Percentiles rank a stretch among this genome's conserved stretches.
These are phyloP conservation scores for Mycena belliarum DNA, from an alignment of 768 basidiomycete genomes.

Conservation along the genomic window DNA sequence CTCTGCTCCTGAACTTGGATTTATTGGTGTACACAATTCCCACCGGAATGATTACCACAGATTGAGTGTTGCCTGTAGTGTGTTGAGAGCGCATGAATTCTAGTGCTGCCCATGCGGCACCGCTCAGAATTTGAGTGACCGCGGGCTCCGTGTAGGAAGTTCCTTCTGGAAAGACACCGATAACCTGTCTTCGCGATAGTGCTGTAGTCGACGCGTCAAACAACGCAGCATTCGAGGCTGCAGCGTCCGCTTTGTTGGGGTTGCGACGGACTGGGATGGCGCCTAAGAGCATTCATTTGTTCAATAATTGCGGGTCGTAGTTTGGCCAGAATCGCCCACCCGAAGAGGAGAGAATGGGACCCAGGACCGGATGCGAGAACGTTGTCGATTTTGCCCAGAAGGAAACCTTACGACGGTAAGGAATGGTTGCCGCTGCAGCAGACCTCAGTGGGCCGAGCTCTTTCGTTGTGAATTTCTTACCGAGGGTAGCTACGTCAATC, in stretches of 20 bases:
- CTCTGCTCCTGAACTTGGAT: conserved; percentile 59
- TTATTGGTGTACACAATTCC: conserved; percentile 73
- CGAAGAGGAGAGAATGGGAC: conserved; percentile 55
- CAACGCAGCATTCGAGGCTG: conserved; percentile 15
- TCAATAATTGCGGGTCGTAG: background rate
- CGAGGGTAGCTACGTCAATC: conserved; percentile 53
- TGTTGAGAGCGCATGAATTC: conserved; percentile 52
- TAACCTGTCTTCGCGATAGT: conserved; percentile 32
- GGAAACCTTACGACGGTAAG: conserved; percentile 56
- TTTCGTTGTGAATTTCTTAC: conserved; percentile 27
- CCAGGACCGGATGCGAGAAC: conserved; percentile 58
- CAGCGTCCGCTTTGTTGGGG: conserved; percentile 40
- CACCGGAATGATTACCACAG: conserved; percentile 56
- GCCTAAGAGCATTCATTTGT: conserved; percentile 24
- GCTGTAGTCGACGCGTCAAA: conserved; percentile 18
- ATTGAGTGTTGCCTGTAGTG: conserved; percentile 22
- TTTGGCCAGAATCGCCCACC: conserved; percentile 24
- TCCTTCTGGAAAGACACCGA: conserved; percentile 73
- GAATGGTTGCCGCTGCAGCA: conserved; percentile 52
- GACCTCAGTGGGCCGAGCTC: background rate
- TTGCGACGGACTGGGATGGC: conserved; percentile 74
- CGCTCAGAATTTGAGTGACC: conserved; percentile 56
- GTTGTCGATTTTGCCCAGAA: conserved; percentile 75
- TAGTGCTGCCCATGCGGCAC: conserved; percentile 70
- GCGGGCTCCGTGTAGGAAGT: conserved; percentile 50